Base-by-base conservation (phyloP, 177 flowering plant species). In the Tripterygium wilfordii region DNA sequence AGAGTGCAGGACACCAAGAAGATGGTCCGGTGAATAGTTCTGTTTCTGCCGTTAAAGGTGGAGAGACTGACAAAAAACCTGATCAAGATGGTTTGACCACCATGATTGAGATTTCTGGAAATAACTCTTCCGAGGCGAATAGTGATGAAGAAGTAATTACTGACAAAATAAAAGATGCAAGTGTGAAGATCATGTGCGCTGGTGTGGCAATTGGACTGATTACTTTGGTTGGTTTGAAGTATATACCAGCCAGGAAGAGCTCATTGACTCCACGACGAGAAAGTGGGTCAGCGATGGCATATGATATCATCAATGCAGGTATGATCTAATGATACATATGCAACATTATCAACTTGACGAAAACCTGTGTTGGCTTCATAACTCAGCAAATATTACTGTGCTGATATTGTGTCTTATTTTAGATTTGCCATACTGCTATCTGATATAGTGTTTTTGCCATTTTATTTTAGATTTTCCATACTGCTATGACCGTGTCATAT, bases 121-220 rank as follows among this genome's bases (percentile, higher is more conserved):
- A 46, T 36, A 50, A 48, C 54, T 30, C 9, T 29, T 36, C 65
- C 31, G 64, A 60, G 40, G 78, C 66, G 31, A 28, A 45, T 20
- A 15, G 21, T 57, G 82, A 70, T 22, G 78, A 76, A 60, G 75
- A 70, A 45, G 35, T 61, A 15, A 73, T 83, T 24, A 60, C 84
- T 20, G 62, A 79, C 18, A 75, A 61, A 56, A 79, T 84, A 46
- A 92, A 84, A 70, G 89, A 86, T 63, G 74, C 76, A 18, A 74
- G 79, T 62, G 62, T 83, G 43, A 88, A 80, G 74, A 76, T 88
- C 42, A 74, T 77, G 75, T 71, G 76, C 68, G 95, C 75, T 56
- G 94, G 88, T 58, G 73, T 77, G 42, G 77, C 72, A 18, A 68
- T 84, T 70, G 96, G 91, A 45, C 20, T 77, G 30, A 28, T 83